Conservation (phyloP, 2,329 filamentous ascomycete species). For the Ploettnerulaceae sp. region DNA sequence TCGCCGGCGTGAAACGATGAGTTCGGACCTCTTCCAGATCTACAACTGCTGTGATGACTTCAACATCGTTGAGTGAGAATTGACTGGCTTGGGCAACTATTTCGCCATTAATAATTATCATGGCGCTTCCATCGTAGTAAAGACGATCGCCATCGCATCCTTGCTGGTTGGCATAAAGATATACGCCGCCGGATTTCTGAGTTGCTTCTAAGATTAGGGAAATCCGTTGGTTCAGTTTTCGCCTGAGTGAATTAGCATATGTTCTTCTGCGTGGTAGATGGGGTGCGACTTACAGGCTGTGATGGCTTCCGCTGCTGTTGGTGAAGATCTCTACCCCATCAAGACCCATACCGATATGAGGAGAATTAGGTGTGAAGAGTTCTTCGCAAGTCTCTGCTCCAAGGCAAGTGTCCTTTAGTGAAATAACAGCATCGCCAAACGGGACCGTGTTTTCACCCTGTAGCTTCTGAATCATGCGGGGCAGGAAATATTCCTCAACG, state of each 20-base stretch:
- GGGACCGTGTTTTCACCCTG: slow-evolving; percentile 43
- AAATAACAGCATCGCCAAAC: slow-evolving; percentile 55
- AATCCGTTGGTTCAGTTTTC: slow-evolving; percentile 61
- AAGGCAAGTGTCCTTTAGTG: slow-evolving; percentile 50
- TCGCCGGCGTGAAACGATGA: slow-evolving; percentile 39
- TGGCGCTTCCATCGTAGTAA: slow-evolving; percentile 55
- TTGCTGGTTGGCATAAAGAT: slow-evolving; percentile 58
- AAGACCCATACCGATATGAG: slow-evolving; percentile 55
- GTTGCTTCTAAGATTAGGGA: slow-evolving; percentile 64
- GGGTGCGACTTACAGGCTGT: too few species aligned
- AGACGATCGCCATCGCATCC: slow-evolving; percentile 46
- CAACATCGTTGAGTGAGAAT: slow-evolving; percentile 48
- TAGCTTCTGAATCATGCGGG: slow-evolving; percentile 48
- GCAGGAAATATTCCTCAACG: slow-evolving; percentile 60
- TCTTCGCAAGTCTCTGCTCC: slow-evolving; percentile 55
- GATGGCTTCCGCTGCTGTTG: slow-evolving; percentile 66
- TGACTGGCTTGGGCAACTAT: slow-evolving; percentile 52
- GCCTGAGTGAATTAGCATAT: too few species aligned
- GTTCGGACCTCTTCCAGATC: slow-evolving; percentile 67
- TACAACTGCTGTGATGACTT: slow-evolving; percentile 61
- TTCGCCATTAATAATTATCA: slow-evolving; percentile 56
- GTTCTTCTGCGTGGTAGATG: too few species aligned
- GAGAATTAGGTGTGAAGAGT: slow-evolving; percentile 52
- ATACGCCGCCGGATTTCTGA: slow-evolving; percentile 54
- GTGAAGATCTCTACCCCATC: slow-evolving; percentile 68